phyloP scores from a whole-genome alignment of 2,329 filamentous ascomycete genomes.

The Rhinocladiella mackenziei region DNA sequence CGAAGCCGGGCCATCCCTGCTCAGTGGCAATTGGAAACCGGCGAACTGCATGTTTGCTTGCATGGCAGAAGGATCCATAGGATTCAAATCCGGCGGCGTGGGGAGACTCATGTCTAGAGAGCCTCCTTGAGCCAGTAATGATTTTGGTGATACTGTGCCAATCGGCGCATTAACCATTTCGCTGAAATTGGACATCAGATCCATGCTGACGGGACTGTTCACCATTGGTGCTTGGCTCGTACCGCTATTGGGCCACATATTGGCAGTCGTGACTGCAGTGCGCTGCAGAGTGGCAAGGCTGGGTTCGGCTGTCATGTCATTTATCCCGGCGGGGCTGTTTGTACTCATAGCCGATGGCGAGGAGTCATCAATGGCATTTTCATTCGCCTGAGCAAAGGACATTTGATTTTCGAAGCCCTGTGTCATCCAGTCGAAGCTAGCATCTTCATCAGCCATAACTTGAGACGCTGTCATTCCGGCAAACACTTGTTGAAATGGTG shows the following conservation, averaged over 20 bases:
- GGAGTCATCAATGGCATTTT: slow-evolving; percentile 83
- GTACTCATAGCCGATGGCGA: slow-evolving; percentile 96
- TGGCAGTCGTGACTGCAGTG: slow-evolving; percentile 46
- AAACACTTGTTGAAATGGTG: slow-evolving; percentile 41
- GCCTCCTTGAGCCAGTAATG: slow-evolving; percentile 60
- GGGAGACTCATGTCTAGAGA: slow-evolving; percentile 69
- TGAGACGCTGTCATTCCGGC: slow-evolving; percentile 56
- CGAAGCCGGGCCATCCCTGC: slow-evolving; percentile 38
- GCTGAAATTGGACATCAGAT: slow-evolving; percentile 70
- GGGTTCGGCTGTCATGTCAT: slow-evolving; percentile 86
- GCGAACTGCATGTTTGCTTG: slow-evolving; percentile 51
- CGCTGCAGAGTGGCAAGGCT: slow-evolving; percentile 30
- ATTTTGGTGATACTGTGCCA: slow-evolving; percentile 73
- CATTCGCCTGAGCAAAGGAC: slow-evolving; percentile 64
- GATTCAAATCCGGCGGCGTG: slow-evolving; percentile 70
- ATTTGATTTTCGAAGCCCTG: slow-evolving; percentile 76
- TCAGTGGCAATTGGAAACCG: slow-evolving; percentile 46
- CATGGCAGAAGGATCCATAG: slow-evolving; percentile 64
- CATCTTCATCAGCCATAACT: slow-evolving; percentile 62
- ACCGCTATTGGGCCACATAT: slow-evolving; percentile 67
- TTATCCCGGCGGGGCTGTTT: slow-evolving; percentile 84
- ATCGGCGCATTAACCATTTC: slow-evolving; percentile 64
- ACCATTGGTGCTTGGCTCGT: slow-evolving; percentile 66
- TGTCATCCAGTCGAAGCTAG: slow-evolving; percentile 73
- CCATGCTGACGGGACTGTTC: slow-evolving; percentile 66